Conservation (phyloP, 225 moss, liverwort and hornwort species). For the Ulota crispa region DNA sequence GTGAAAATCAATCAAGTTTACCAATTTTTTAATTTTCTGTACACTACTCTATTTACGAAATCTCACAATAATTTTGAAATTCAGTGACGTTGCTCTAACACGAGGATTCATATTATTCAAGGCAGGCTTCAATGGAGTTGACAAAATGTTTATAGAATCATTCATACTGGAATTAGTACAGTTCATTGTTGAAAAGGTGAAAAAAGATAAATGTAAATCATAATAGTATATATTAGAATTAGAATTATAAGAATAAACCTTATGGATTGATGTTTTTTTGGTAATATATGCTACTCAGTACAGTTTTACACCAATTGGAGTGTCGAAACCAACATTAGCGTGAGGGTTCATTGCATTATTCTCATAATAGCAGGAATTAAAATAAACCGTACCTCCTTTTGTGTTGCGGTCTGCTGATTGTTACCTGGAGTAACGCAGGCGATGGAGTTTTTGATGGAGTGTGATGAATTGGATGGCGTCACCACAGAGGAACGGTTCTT, state of each 20-base stretch:
- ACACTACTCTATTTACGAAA: not conserved
- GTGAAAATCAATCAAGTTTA: not conserved
- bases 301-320: too few relatives aligned
- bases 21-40: not conserved
- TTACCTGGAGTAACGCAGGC: slow-evolving; percentile 44
- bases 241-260: not conserved
- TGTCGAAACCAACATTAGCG: not conserved
- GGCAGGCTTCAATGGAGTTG: not conserved
- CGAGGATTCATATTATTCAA: not conserved
- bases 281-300: too few relatives aligned
- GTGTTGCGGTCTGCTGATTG: slow-evolving; percentile 5
- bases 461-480: slow-evolving; percentile 56
- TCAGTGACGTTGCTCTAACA: not conserved
- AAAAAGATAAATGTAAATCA: not conserved
- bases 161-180: not conserved
- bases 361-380: not conserved
- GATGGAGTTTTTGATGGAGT: slow-evolving; percentile 73
- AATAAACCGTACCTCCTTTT: not conserved
- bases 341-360: not conserved
- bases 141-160: not conserved
- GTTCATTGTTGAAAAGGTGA: not conserved
- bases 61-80: not conserved
- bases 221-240: not conserved
- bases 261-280: not conserved
- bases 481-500: slow-evolving; percentile 60